phyloP scores from a whole-genome alignment of 768 basidiomycete genomes.

The Auricularia heimuer region DNA sequence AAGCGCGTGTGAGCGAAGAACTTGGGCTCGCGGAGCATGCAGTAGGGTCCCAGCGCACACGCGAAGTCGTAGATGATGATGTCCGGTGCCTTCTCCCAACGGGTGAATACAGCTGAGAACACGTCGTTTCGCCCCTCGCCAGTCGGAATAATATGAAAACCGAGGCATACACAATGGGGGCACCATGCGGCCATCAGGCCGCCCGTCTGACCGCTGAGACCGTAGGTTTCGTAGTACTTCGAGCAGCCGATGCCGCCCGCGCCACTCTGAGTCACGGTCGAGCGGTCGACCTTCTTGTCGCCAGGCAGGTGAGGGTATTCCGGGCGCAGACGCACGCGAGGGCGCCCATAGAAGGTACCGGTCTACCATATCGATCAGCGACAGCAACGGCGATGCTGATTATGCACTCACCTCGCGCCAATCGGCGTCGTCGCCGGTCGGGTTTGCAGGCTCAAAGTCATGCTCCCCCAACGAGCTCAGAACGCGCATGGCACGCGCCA shows the following conservation, averaged over 20 bases:
- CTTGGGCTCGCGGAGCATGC: slow-evolving; percentile 18
- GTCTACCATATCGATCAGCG: not conserved
- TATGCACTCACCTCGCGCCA: not conserved
- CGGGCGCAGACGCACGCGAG: not conserved
- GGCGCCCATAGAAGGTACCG: not conserved
- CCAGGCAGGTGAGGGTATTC: not conserved
- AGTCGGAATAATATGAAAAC: slow-evolving; percentile 17
- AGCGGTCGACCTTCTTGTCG: not conserved
- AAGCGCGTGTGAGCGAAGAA: slow-evolving; percentile 26
- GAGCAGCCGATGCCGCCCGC: slow-evolving; percentile 1
- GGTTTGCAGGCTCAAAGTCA: not conserved
- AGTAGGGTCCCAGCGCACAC: slow-evolving; percentile 25
- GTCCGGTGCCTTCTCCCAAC: slow-evolving; percentile 21
- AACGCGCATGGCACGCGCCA: not conserved
- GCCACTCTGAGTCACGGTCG: not conserved
- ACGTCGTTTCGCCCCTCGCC: slow-evolving; percentile 31
- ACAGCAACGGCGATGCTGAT: not conserved
- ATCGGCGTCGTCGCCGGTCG: not conserved
- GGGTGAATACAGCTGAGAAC: slow-evolving; percentile 28
- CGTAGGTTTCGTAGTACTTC: slow-evolving; percentile 1
- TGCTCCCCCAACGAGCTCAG: not conserved
- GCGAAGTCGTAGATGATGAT: slow-evolving; percentile 25
- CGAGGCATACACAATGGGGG: not conserved
- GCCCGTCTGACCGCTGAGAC: not conserved
- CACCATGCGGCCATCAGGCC: not conserved